phyloP scores from a whole-genome alignment of 371 early-diverging fungal species.

The Dichotomocladium elegans region DNA sequence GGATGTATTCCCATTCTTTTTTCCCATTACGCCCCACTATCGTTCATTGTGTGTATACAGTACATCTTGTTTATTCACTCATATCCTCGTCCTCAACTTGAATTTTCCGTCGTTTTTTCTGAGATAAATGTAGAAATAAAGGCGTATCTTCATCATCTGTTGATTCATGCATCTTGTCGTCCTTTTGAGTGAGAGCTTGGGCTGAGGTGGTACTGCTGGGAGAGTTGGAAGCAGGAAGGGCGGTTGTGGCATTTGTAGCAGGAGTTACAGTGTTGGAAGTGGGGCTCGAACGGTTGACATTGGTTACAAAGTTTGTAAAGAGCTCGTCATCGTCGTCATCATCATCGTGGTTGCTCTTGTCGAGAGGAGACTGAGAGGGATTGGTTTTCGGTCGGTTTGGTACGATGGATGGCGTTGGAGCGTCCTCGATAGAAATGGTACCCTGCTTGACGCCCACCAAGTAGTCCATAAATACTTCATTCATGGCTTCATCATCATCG shows the following conservation, averaged over 20 bases:
- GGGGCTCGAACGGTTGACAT: too few relatives aligned
- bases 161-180: neutral
- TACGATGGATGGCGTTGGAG: neutral
- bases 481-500: conserved; percentile 2
- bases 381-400: neutral
- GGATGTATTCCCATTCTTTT: conserved; percentile 4
- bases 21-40: neutral
- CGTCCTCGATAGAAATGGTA: neutral
- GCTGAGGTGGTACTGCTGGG: neutral
- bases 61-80: conserved; percentile 1
- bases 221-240: too few relatives aligned
- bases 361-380: too few relatives aligned
- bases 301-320: too few relatives aligned
- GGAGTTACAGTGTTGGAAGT: too few relatives aligned
- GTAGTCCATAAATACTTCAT: conserved; percentile 5
- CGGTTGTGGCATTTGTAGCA: too few relatives aligned
- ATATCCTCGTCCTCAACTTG: neutral
- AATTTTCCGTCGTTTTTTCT: neutral
- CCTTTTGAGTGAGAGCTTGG: too few relatives aligned
- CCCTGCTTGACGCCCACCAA: neutral
- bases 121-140: conserved; percentile 7
- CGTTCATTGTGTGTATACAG: neutral
- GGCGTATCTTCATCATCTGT: conserved; percentile 2
- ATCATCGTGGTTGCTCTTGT: neutral
- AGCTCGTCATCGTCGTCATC: neutral